Evolutionary conservation across 2,329 filamentous ascomycete species (phyloP).

Genomic region (Verticillium dahliae): DNA sequence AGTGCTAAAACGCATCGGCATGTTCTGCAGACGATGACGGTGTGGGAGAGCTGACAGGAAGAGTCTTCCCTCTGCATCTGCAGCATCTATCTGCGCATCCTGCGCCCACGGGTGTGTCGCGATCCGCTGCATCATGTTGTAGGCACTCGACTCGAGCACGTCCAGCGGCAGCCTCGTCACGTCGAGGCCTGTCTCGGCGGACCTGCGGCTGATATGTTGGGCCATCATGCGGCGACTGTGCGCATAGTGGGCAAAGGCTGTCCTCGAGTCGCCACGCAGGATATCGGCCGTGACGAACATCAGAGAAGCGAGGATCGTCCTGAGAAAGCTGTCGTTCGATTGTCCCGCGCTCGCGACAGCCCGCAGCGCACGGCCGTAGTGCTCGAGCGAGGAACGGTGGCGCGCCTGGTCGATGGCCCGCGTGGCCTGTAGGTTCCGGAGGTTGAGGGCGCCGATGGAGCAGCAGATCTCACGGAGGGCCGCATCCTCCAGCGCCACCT

Average conservation of each 20-base stretch:
- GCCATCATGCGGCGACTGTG: conserved; percentile 7
- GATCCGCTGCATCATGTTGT: conserved; percentile 2
- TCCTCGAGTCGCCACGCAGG: neutral
- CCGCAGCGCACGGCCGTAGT: conserved; percentile 3
- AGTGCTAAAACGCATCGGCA: neutral
- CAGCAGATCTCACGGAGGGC: conserved; percentile 6
- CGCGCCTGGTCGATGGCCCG: neutral
- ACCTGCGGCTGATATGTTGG: neutral
- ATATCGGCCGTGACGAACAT: conserved; percentile 5
- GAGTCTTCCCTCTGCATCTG: neutral
- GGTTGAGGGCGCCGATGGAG: conserved; percentile 1
- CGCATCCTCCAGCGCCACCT: neutral
- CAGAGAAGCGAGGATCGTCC: conserved; percentile 4
- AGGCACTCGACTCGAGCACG: conserved; percentile 2
- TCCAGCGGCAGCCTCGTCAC: neutral
- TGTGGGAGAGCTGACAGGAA: conserved; percentile 4
- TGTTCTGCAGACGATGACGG: conserved; percentile 2
- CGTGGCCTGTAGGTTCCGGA: neutral
- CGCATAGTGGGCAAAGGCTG: conserved; percentile 1
- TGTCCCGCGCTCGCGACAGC: neutral
- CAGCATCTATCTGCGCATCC: neutral
- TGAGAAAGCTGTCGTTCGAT: neutral
- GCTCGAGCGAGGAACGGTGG: conserved; percentile 2
- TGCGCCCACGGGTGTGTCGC: conserved; percentile 5
- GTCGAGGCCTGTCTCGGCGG: neutral